A percentile compares a stretch with the other conserved stretches of the same genome.
Conservation (phyloP, 306 rosid species). For the Begonia masoniana region DNA sequence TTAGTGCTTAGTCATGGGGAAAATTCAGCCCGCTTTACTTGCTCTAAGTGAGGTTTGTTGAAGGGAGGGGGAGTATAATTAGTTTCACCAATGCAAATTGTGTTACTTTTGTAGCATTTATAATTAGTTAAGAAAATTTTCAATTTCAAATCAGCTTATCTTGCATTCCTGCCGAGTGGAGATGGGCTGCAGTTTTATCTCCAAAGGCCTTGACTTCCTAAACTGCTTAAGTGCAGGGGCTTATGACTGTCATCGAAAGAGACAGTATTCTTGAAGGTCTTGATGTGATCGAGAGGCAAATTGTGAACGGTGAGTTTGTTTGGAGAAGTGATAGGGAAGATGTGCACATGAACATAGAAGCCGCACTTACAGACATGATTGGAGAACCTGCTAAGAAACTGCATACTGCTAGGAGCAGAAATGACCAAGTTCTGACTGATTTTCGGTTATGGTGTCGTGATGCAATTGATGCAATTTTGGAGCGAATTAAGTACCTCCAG, state of each 20-base stretch:
- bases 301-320: slow-evolving; percentile 61
- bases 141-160: too few relatives aligned
- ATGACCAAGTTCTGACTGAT: slow-evolving; percentile 77
- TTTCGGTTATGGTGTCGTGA: slow-evolving; percentile 84
- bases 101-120: too few relatives aligned
- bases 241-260: slow-evolving; percentile 49
- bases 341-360: slow-evolving; percentile 97
- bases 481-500: slow-evolving; percentile 46
- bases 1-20: too few relatives aligned
- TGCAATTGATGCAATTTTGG: slow-evolving; percentile 57
- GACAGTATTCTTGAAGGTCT: slow-evolving; percentile 66
- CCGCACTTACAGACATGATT: slow-evolving; percentile 74
- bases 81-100: too few relatives aligned
- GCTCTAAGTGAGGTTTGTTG: too few relatives aligned
- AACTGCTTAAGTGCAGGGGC: slow-evolving; percentile 32
- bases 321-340: slow-evolving; percentile 97
- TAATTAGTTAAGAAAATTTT: too few relatives aligned
- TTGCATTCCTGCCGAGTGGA: too few relatives aligned
- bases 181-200: background rate
- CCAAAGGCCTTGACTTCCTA: background rate
- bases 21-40: too few relatives aligned
- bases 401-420: slow-evolving; percentile 85
- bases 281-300: slow-evolving; percentile 47
- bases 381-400: slow-evolving; percentile 97
- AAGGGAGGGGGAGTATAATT: too few relatives aligned